Percentiles rank a stretch among this genome's conserved stretches.
Evolutionary conservation across 495 filamentous ascomycete species (phyloP).

Genomic region (Monascus purpureus): DNA sequence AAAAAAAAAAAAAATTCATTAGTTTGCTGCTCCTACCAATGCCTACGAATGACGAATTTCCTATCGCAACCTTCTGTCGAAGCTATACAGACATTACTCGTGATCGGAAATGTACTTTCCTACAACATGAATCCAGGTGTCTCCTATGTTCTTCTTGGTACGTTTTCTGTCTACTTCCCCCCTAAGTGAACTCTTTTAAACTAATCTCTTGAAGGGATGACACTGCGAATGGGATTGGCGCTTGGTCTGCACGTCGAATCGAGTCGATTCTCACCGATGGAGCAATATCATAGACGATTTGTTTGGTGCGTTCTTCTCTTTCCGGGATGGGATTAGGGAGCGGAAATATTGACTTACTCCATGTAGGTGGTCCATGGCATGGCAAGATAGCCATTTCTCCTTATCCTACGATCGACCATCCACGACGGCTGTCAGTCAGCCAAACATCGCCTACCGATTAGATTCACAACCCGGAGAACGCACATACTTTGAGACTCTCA

Average conservation of each 20-base stretch:
- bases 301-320: slow-evolving; percentile 20
- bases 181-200: not conserved
- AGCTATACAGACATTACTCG: slow-evolving; percentile 41
- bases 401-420: slow-evolving; percentile 46
- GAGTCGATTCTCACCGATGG: slow-evolving; percentile 27
- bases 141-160: slow-evolving; percentile 41
- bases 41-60: slow-evolving; percentile 48
- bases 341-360: slow-evolving; percentile 4
- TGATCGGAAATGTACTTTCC: slow-evolving; percentile 46
- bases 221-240: slow-evolving; percentile 42
- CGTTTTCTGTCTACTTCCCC: slow-evolving; percentile 2
- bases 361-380: slow-evolving; percentile 43
- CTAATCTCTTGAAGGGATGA: slow-evolving; percentile 26
- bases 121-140: slow-evolving; percentile 55
- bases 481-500: slow-evolving; percentile 41
- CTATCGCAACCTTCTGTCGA: slow-evolving; percentile 44
- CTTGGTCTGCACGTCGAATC: slow-evolving; percentile 42
- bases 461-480: slow-evolving; percentile 25
- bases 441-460: slow-evolving; percentile 31
- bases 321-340: not conserved
- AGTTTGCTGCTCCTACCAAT: slow-evolving; percentile 51
- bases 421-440: slow-evolving; percentile 34
- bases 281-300: slow-evolving; percentile 26
- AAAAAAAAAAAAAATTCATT: not conserved
- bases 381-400: slow-evolving; percentile 48